Base-by-base conservation (phyloP, 805 yeast species). In the Metschnikowia lochheadii region DNA sequence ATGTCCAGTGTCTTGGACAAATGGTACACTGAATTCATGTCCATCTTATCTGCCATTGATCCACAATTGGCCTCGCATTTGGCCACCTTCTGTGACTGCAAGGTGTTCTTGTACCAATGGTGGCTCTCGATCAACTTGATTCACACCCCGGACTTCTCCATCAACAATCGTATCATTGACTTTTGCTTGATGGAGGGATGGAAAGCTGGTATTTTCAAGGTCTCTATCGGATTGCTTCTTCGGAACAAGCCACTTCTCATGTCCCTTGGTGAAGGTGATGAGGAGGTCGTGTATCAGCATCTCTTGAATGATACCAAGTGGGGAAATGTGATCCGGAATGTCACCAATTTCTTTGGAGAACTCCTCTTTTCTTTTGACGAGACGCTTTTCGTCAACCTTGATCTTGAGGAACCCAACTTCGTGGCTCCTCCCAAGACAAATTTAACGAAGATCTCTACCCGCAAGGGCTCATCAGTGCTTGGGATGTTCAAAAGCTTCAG, bases 51-150 rank as follows among this genome's bases (percentile, higher is more conserved):
- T n/a, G 50, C 60, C 15, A 62, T 70, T 34, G 73, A 80, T 42
- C 68, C 71, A 2, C 72, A 69, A 23, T 65, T 82, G 38, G 65
- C 63, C 46, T 42, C 52, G 2, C 85, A 83, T 59, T 71, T 83
- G 46, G 51, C 60, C 2, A 54, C 68, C 5, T 64, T 63, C 49
- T 74, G 68, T 57, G 84, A 70, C 58, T 66, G 68, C 57, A 75
- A 69, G 52, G 77, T 67, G 43, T 81, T 74, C 62, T 70, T 82
- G n/a, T 76, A 77, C 45, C 87, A 83, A 60, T 83, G 88, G 88
- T 82, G 85, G 73, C 62, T 83, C 44, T 78, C 85, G 0, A 77
- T 82, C 53, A 76, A 74, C 55, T 80, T 84, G 1, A 79, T 80
- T 32, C 83, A 84, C 39, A 73, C 83, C n/a, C 87, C 87, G 1